These are phyloP conservation scores for Cylindricascospora bacillispora DNA, from an alignment of 1,139 yeast species.

Conservation along the genomic window DNA sequence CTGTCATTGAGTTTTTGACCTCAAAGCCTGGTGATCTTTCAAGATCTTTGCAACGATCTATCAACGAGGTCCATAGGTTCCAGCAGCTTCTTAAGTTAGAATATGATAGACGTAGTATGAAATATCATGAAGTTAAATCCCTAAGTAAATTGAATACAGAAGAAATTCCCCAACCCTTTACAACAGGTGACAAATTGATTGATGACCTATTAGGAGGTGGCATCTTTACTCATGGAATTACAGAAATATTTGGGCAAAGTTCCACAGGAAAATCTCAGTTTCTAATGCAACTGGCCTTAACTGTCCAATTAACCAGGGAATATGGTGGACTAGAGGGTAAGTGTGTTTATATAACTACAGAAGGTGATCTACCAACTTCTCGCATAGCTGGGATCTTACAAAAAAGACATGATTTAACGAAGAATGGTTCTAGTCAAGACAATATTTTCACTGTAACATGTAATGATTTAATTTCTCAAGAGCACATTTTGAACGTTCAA, in stretches of 20 bases:
- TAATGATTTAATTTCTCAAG: slow-evolving; percentile 57
- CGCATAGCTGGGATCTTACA: slow-evolving; percentile 34
- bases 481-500: slow-evolving; percentile 61
- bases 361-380: slow-evolving; percentile 54
- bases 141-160: background rate
- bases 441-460: slow-evolving; percentile 52
- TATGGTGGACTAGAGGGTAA: slow-evolving; percentile 35
- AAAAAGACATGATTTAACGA: slow-evolving; percentile 21
- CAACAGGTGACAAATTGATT: slow-evolving; percentile 48
- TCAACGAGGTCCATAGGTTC: slow-evolving; percentile 36
- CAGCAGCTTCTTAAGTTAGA: slow-evolving; percentile 24
- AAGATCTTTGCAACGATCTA: slow-evolving; percentile 34
- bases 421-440: slow-evolving; percentile 30
- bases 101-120: slow-evolving; percentile 14
- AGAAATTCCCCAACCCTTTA: slow-evolving; percentile 20
- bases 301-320: slow-evolving; percentile 38
- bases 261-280: slow-evolving; percentile 80
- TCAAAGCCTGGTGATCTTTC: slow-evolving; percentile 31
- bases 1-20: slow-evolving; percentile 33
- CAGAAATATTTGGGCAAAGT: slow-evolving; percentile 76
- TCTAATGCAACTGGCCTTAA: slow-evolving; percentile 47
- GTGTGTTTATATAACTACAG: slow-evolving; percentile 66
- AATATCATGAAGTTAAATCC: slow-evolving; percentile 5
- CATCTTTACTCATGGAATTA: slow-evolving; percentile 47
- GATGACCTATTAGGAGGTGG: slow-evolving; percentile 61